phyloP scores from a whole-genome alignment of 768 basidiomycete genomes.

The Lepiota subincarnata region DNA sequence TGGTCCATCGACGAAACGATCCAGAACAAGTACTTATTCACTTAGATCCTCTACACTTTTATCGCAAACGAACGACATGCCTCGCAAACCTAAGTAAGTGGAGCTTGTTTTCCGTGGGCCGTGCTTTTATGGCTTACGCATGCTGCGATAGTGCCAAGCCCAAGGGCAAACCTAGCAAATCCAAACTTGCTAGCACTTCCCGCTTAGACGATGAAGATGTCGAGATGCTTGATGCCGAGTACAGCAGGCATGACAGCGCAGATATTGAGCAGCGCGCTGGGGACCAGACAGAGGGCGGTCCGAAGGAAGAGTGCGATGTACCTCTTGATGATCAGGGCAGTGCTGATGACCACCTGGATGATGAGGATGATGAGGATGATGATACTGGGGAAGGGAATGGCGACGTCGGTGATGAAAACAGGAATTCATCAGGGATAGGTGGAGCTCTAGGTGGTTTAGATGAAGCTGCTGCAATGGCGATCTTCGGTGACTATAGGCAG shows the following conservation, averaged over 20 bases:
- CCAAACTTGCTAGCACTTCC: slow-evolving; percentile 64
- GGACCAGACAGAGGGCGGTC: slow-evolving; percentile 35
- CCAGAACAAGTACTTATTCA: slow-evolving; percentile 58
- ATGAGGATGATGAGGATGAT: slow-evolving; percentile 42
- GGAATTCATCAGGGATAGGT: slow-evolving; percentile 33
- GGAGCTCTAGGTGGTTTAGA: slow-evolving; percentile 54
- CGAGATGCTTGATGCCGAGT: slow-evolving; percentile 70
- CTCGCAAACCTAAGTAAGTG: slow-evolving; percentile 66
- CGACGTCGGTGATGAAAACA: slow-evolving; percentile 35
- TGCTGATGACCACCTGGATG: slow-evolving; percentile 37
- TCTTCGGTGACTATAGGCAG: slow-evolving; percentile 79
- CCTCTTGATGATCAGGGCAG: slow-evolving; percentile 23
- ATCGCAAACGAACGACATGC: slow-evolving; percentile 52
- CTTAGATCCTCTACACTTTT: slow-evolving; percentile 57
- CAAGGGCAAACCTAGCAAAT: slow-evolving; percentile 60
- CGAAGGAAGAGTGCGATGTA: slow-evolving; percentile 20
- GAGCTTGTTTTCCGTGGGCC: slow-evolving; percentile 7
- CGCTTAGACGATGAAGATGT: slow-evolving; percentile 66
- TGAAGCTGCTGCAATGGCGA: slow-evolving; percentile 70
- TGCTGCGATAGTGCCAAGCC: slow-evolving; percentile 30
- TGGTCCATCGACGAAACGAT: slow-evolving; percentile 58
- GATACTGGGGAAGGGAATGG: slow-evolving; percentile 35
- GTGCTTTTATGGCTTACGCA: slow-evolving; percentile 12
- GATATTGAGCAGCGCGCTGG: slow-evolving; percentile 44
- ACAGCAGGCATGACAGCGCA: slow-evolving; percentile 38